phyloP scores from a whole-genome alignment of 176 grass and related monocot species.

The Saccharum officinarum region DNA sequence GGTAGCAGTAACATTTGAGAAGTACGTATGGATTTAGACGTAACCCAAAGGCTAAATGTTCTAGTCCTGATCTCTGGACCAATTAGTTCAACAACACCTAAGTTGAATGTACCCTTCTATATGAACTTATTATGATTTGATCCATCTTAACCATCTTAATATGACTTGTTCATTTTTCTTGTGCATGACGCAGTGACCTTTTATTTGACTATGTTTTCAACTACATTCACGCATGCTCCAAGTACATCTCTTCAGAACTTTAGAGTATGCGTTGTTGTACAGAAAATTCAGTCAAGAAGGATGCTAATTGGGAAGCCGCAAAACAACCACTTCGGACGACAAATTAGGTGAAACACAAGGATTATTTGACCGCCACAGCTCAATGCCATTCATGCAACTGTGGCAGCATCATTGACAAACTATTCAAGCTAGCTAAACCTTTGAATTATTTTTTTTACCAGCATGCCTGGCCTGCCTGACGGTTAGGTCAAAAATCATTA shows the following conservation, averaged over 20 bases:
- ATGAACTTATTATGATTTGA: not conserved
- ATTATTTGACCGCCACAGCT: conserved; percentile 46
- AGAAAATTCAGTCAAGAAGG: conserved; percentile 30
- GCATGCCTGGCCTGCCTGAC: conserved; percentile 23
- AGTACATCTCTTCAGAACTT: not conserved
- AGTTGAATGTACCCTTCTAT: not conserved
- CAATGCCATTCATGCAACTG: conserved; percentile 26
- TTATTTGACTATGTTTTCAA: conserved; percentile 19
- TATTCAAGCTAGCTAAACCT: conserved; percentile 36
- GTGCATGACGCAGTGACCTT: not conserved
- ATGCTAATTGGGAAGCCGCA: conserved; percentile 31
- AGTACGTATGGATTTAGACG: not conserved
- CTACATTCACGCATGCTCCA: not conserved
- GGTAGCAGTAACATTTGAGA: too few species aligned
- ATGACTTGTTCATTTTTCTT: not conserved
- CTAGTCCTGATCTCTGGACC: not conserved
- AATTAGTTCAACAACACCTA: not conserved
- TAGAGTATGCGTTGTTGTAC: conserved; percentile 6
- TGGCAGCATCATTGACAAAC: conserved; percentile 39
- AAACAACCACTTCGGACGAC: conserved; percentile 35
- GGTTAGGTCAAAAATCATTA: conserved; percentile 67
- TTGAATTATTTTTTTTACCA: conserved; percentile 41
- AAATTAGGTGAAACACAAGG: conserved; percentile 23
- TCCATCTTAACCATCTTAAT: not conserved
- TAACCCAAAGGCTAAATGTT: not conserved